Base-by-base conservation (phyloP, 2,329 filamentous ascomycete species). In the Pestalotiopsis sp. region DNA sequence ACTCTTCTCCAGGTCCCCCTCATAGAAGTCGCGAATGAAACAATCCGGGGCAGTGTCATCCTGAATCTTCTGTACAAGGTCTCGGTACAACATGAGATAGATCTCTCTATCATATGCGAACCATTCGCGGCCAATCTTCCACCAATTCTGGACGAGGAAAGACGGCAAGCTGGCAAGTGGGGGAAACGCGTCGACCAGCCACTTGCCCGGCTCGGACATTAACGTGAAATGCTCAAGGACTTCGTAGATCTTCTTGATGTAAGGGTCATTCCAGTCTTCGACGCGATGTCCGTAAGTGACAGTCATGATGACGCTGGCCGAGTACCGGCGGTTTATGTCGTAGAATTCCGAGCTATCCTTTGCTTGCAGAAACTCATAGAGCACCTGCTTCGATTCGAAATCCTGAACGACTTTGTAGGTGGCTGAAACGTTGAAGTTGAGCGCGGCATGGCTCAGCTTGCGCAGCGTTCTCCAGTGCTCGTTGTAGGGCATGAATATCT, bases 361-460 rank as follows among this genome's bases (percentile, higher is more conserved):
- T 27, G 49, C 56, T 14, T 69, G 79, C 3, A 88, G 71, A n/a
- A 89, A 75, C 9, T 84, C 83, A 59, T 69, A 79, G 20, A 87
- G 77, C 85, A 89, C 85, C 64, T 84, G 81, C 72, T 84, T 86
- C 75, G 84, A 86, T 74, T 89, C 87, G 2, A 89, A 79, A 61
- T 84, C 81, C 71, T 89, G 86, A 70, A 88, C 89, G 2, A 84
- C 81, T 2, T 88, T 80, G 68, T 89, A 90, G 12, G 78, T 76
- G 67, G 79, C 81, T 3, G 84, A 81, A 1, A 81, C 79, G 0
- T 77, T 81, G 65, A 84, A 74, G 70, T 87, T 86, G 36, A 87
- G 81, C 1, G 85, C 78, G 1, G 76, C 77, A 72, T 87, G 85
- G 4, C 82, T 71, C 71, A 82, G 76, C 66, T 79, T 81, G n/a